Percentiles rank a stretch among this genome's conserved stretches.
These are phyloP conservation scores for Martensiomyces pterosporus DNA, from an alignment of 192 early-diverging fungal genomes.

Conservation along the genomic window DNA sequence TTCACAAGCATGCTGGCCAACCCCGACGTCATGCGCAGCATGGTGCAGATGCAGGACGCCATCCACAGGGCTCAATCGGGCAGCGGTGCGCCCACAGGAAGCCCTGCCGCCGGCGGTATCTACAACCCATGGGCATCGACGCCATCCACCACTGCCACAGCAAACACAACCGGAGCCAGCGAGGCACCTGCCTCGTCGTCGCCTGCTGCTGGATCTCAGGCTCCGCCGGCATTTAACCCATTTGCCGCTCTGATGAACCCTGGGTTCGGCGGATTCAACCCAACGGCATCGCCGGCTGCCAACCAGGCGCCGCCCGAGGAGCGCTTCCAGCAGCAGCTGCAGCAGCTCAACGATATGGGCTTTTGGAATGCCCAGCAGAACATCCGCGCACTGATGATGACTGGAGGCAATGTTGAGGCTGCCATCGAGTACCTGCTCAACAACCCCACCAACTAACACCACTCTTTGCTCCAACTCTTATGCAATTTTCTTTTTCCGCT, in stretches of 20 bases:
- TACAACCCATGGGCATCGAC: constrained; percentile 44
- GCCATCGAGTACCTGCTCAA: constrained; percentile 81
- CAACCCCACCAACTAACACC: constrained; percentile 15
- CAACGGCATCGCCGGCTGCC: not conserved
- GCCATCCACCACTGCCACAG: constrained; percentile 11
- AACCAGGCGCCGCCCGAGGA: constrained; percentile 46
- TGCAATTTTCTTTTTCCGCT: not conserved
- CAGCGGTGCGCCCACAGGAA: constrained; percentile 11
- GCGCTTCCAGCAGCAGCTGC: constrained; percentile 71
- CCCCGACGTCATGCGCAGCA: constrained; percentile 73
- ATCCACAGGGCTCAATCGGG: constrained; percentile 41
- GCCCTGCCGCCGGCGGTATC: constrained; percentile 16
- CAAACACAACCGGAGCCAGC: constrained; percentile 14
- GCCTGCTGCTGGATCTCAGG: constrained; percentile 27
- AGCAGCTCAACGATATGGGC: constrained; percentile 93
- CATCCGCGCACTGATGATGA: constrained; percentile 76
- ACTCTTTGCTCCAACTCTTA: not conserved
- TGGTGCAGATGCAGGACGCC: constrained; percentile 61
- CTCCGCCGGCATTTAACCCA: constrained; percentile 42
- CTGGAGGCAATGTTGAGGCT: constrained; percentile 86
- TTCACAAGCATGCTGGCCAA: constrained; percentile 80
- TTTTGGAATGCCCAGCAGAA: constrained; percentile 87
- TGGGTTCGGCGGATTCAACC: not conserved
- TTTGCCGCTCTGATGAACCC: constrained; percentile 41
- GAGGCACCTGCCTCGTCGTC: constrained; percentile 5